Conservation (phyloP, 176 grass and related monocot genomes). For the Oryza longistaminata region DNA sequence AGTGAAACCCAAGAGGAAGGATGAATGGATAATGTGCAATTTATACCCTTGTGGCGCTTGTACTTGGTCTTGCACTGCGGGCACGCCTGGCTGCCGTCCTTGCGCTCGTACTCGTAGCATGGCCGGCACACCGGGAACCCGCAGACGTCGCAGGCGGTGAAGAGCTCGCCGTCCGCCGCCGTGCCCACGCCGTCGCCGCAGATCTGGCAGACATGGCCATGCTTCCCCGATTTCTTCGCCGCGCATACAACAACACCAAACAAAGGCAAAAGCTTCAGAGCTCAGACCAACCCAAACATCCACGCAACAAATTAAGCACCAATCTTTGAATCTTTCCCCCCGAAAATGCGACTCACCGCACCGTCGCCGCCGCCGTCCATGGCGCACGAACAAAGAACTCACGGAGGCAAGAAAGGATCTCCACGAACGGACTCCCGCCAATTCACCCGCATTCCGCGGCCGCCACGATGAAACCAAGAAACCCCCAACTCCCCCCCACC, state of each 20-base stretch:
- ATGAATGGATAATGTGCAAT: not conserved
- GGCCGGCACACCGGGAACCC: constrained; percentile 82
- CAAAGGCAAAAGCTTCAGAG: not conserved
- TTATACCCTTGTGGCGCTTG: constrained; percentile 86
- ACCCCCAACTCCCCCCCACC: not conserved
- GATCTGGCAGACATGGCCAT: constrained; percentile 82
- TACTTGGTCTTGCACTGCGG: constrained; percentile 98
- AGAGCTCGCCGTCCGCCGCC: constrained; percentile 71
- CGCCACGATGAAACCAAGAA: not conserved
- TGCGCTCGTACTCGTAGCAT: constrained; percentile 95
- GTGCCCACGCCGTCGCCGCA: constrained; percentile 85
- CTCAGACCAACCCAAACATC: not conserved
- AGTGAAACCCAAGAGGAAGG: not conserved
- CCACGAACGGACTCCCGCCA: not conserved
- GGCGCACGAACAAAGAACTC: constrained; percentile 4
- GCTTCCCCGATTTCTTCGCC: constrained; percentile 61
- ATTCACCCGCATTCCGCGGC: not conserved
- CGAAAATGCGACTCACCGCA: constrained; percentile 46
- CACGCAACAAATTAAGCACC: not conserved
- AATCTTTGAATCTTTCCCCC: not conserved
- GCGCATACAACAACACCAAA: not conserved
- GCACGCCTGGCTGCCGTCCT: constrained; percentile 75
- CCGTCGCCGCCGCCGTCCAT: constrained; percentile 46
- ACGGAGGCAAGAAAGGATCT: not conserved
- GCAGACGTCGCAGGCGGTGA: constrained; percentile 85